These are phyloP conservation scores for Magnolia changhungtana DNA, from an alignment of 164 flowering plant species.

Conservation along the genomic window DNA sequence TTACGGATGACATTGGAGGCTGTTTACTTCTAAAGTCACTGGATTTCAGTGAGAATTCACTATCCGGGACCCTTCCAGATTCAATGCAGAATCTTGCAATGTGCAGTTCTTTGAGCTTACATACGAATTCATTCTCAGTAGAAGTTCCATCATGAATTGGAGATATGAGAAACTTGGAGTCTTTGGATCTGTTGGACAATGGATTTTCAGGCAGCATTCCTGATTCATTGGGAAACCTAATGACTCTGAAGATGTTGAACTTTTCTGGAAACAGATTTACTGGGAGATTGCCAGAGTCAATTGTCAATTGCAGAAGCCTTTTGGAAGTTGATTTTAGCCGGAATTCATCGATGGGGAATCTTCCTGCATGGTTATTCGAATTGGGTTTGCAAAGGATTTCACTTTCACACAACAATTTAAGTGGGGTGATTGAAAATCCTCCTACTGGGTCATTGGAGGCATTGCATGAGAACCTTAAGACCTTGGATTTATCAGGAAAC, in stretches of 20 bases:
- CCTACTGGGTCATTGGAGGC: slow-evolving; percentile 13
- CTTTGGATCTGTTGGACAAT: slow-evolving; percentile 75
- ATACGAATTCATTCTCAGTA: slow-evolving; percentile 51
- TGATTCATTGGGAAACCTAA: slow-evolving; percentile 49
- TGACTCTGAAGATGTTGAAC: slow-evolving; percentile 49
- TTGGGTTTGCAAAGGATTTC: slow-evolving; percentile 31
- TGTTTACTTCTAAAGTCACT: slow-evolving; percentile 52
- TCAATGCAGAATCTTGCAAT: slow-evolving; percentile 56
- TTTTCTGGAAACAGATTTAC: slow-evolving; percentile 49
- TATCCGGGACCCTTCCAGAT: slow-evolving; percentile 64
- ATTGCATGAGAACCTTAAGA: slow-evolving; percentile 29
- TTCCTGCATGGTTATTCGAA: slow-evolving; percentile 68
- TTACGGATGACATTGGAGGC: slow-evolving; percentile 66
- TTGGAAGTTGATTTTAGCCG: slow-evolving; percentile 52
- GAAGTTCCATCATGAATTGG: slow-evolving; percentile 77
- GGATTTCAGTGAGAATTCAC: slow-evolving; percentile 67
- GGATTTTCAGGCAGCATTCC: slow-evolving; percentile 67
- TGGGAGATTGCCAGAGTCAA: slow-evolving; percentile 63
- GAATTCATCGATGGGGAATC: slow-evolving; percentile 51
- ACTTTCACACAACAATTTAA: slow-evolving; percentile 33
- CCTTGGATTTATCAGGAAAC: slow-evolving; percentile 70
- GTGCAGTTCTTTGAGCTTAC: slow-evolving; percentile 54
- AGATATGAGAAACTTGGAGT: slow-evolving; percentile 58
- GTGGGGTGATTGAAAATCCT: slow-evolving; percentile 30
- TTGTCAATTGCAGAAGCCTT: slow-evolving; percentile 47